Evolutionary conservation across 257 asterid genomes (phyloP), one percentile per base, ranked within the genome.

Genomic region (Solanum gandarillasii): DNA sequence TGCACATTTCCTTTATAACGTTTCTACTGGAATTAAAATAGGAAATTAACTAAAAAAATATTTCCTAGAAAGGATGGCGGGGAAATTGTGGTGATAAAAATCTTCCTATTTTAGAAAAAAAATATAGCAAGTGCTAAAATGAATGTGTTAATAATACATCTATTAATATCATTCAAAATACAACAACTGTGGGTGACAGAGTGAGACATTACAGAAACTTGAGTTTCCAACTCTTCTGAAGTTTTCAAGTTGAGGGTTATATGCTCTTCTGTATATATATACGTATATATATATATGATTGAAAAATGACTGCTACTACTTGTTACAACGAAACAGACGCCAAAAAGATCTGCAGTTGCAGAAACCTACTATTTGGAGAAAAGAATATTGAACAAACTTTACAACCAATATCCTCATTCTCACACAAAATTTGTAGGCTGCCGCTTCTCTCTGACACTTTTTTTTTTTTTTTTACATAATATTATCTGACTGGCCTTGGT

Each of bases 401-500:
- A 36, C 84, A 12, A 86, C 60, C 86, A 29, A 38, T 70, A 70
- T 36, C 87, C 83, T 83, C 38, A 27, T 55, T 38, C 82, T 35
- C 18, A 14, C 71, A 52, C 88, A 32, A 16, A 35, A 46, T 81
- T 81, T 13, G 68, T 46, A 81, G 85, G 29, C 85, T 46, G 85
- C 68, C 38, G 11, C 68, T 81, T 68, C 68, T 48, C 65, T 48
- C 76, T 88, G 88, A 85, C 38, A 14, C 46, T 16, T 32, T 67
- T 29, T 67, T 16, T 68, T 29, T 68, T 18, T 71, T 8, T 32
- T 31, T 14, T 16, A 18, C 79, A 73, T 74, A 74, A 74, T 36
- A 55, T 88, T 90, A 91, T 87, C 91, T 90, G 71, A 74, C 88
- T 32, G 43, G 70, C 21, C 75, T 86, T 36, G 89, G 75, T 86